A percentile compares a stretch with the other conserved stretches of the same genome.
Conservation (phyloP, 257 asterid species). For the Solanum dulcamara region DNA sequence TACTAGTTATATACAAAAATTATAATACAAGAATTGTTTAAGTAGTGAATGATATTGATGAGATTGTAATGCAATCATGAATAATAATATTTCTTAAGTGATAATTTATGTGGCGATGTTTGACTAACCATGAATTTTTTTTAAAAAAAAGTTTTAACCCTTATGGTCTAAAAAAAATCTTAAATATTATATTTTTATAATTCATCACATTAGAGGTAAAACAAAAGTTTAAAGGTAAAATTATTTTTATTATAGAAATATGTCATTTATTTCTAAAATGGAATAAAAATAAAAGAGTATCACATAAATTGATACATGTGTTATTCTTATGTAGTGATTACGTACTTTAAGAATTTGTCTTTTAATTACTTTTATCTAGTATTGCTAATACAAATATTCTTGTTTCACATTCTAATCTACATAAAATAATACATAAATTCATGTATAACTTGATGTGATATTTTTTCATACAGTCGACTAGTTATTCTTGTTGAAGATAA, state of each 20-base stretch:
- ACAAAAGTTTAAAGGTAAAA: background rate
- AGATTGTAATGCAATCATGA: background rate
- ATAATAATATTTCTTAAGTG: background rate
- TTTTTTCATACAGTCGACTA: background rate
- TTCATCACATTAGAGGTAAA: background rate
- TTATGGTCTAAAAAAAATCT: background rate
- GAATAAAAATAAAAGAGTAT: no score
- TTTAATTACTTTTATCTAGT: background rate
- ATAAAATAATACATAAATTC: background rate
- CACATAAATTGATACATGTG: background rate
- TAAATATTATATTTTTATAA: background rate
- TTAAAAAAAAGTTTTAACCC: background rate
- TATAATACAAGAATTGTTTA: background rate
- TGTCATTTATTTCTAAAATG: background rate
- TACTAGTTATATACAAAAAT: background rate
- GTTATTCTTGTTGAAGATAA: no score
- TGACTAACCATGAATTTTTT: background rate
- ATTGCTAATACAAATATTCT: background rate
- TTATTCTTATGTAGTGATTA: background rate
- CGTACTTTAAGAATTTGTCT: background rate
- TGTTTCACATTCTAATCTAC: background rate
- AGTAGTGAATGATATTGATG: background rate
- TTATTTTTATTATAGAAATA: background rate
- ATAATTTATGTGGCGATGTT: background rate
- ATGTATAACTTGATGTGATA: background rate